Conservation (phyloP, 176 grass and related monocot species). For the Eragrostis curvula region DNA sequence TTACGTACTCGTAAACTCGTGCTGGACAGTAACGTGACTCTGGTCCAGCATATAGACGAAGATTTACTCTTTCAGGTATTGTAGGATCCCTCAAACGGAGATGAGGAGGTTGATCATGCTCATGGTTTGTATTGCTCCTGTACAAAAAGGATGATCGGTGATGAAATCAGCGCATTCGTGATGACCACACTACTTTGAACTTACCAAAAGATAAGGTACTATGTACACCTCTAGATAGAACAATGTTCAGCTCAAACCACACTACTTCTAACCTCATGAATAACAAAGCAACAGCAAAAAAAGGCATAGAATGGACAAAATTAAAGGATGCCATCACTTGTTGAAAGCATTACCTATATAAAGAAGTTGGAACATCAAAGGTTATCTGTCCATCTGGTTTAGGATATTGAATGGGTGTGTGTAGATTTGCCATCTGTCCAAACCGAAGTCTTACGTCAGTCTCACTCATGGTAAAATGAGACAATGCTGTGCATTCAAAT, state of each 20-base stretch:
- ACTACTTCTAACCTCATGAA: background rate
- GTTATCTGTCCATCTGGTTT: conserved; percentile 86
- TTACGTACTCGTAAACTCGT: conserved; percentile 91
- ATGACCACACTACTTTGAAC: background rate
- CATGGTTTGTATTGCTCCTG: conserved; percentile 99
- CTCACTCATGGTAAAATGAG: background rate
- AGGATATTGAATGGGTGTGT: conserved; percentile 71
- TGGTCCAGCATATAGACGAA: conserved; percentile 78
- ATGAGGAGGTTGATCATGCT: conserved; percentile 97
- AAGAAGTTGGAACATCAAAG: conserved; percentile 90
- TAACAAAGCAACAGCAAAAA: background rate
- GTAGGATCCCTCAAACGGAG: conserved; percentile 72
- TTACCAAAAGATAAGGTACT: background rate
- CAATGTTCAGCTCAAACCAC: background rate
- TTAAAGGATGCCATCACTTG: background rate
- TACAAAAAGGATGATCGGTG: conserved; percentile 24
- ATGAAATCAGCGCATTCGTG: background rate
- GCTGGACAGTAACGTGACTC: conserved; percentile 93
- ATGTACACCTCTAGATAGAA: background rate
- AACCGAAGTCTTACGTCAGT: conserved; percentile 38
- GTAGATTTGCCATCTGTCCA: conserved; percentile 60
- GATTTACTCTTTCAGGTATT: conserved; percentile 74
- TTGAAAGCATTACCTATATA: conserved; percentile 68
- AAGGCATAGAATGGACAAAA: background rate
- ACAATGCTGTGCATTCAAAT: background rate